These are phyloP conservation scores for Apophysomyces variabilis DNA, from an alignment of 371 early-diverging fungal species.

Conservation along the genomic window DNA sequence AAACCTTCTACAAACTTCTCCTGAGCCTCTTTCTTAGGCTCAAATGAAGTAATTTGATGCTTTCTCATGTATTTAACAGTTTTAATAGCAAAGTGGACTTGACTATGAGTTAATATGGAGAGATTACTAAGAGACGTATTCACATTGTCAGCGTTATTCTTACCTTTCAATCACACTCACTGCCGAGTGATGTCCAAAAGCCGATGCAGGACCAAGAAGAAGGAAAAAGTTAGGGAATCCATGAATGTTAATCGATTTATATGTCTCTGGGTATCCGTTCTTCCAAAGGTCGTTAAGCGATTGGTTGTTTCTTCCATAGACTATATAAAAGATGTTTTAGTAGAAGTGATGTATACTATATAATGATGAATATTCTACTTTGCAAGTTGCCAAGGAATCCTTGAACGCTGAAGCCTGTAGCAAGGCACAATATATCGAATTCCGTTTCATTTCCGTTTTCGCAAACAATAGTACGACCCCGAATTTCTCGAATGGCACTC, in stretches of 20 bases:
- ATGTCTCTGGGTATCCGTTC: slow-evolving; percentile 25
- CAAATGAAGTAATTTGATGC: slow-evolving; percentile 22
- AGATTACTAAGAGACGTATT: not conserved
- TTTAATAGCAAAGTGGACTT: slow-evolving; percentile 28
- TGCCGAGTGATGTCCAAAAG: slow-evolving; percentile 38
- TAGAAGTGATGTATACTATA: too few species aligned
- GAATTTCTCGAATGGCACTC: slow-evolving; percentile 18
- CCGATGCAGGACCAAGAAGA: slow-evolving; percentile 34
- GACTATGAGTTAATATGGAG: slow-evolving; percentile 15
- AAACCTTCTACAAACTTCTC: slow-evolving; percentile 23
- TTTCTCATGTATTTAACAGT: slow-evolving; percentile 21
- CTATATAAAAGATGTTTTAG: not conserved
- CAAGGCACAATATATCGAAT: slow-evolving; percentile 31
- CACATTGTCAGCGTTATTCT: not conserved
- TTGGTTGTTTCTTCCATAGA: slow-evolving; percentile 11
- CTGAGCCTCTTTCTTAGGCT: slow-evolving; percentile 25
- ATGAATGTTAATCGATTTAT: slow-evolving; percentile 21
- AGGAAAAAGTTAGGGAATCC: slow-evolving; percentile 43
- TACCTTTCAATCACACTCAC: slow-evolving; percentile 42
- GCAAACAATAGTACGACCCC: slow-evolving; percentile 27
- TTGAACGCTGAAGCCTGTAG: slow-evolving; percentile 34
- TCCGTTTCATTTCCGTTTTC: slow-evolving; percentile 26
- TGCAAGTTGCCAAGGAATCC: slow-evolving; percentile 34
- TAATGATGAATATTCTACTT: slow-evolving; percentile 1
- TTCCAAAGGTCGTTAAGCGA: slow-evolving; percentile 22